Evolutionary conservation across 306 rosid species (phyloP), one percentile per base, ranked within the genome.

Genomic region (Malus orientalis): DNA sequence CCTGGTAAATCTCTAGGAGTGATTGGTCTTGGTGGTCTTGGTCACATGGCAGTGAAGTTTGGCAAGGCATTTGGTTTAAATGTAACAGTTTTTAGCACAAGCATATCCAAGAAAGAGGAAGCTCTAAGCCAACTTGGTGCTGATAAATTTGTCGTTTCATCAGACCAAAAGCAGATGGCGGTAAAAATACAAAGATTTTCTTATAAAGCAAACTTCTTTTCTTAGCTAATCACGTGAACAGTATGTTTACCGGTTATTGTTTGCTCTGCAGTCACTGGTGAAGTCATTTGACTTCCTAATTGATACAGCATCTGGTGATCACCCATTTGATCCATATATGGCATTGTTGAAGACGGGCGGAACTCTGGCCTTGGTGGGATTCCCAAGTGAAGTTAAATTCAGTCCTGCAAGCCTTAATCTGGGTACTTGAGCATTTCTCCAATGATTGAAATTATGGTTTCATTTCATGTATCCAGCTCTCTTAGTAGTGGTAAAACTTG

Each of bases 11-110:
- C 97, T 70, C 89, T 93, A 2, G 98, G 97, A 36, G 97, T 93
- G 85, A 81, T 93, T 76, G 98, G 96, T 45, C 97, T 93, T 45
- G 98, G 97, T 69, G 98, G 97, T 80, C 98, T 93, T 11, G 97
- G 98, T 69, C 98, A 93, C 78, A 82, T 92, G 93, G 97, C 97
- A 4, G 96, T 88, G 73, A 92, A 92, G 83, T 92, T 92, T 73
- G 97, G 93, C 63, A 92, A 92, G 84, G 96, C 93, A 49, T 89
- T 92, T 76, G 93, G 93, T 47, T 87, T 88, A 80, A 86, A 66
- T 67, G 92, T 92, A 36, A 92, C 96, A 32, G 73, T 90, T 80
- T 79, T 92, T 77, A 91, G 98, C 91, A 77, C 98, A 55, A 94
- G 94, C 79, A 69, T 81, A 61, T 88, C 96, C 76, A 94, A 94